Percentiles rank a stretch among this genome's conserved stretches.
Conservation (phyloP, 257 asterid species). For the Jacaranda copaia region DNA sequence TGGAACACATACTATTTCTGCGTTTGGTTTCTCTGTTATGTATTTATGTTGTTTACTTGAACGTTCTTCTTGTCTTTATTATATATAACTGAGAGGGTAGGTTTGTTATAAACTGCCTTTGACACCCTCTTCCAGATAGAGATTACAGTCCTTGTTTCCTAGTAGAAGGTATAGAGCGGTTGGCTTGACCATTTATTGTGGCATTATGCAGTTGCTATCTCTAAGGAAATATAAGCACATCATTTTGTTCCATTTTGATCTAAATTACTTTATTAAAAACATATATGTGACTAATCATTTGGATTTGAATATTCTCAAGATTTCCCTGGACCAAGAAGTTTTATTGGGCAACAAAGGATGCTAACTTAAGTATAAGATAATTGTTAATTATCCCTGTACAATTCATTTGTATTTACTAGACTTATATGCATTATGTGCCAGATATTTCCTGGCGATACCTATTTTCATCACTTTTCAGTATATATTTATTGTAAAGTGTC, state of each 20-base stretch:
- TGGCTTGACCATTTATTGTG: not conserved
- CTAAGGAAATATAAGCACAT: not conserved
- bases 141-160: conserved; percentile 32
- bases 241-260: not conserved
- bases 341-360: not conserved
- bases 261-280: conserved; percentile 17
- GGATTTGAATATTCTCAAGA: not conserved
- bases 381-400: not conserved
- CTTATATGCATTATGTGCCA: not conserved
- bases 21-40: not conserved
- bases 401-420: not conserved
- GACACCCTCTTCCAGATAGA: conserved; percentile 2
- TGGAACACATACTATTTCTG: conserved; percentile 23
- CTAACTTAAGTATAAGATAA: not conserved
- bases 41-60: conserved; percentile 25
- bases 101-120: conserved; percentile 6
- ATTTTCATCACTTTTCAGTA: not conserved
- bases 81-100: conserved; percentile 35
- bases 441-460: not conserved
- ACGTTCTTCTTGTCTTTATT: conserved; percentile 21
- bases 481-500: not conserved
- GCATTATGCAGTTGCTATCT: conserved; percentile 21
- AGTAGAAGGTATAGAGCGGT: conserved; percentile 32
- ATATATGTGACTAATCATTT: not conserved
- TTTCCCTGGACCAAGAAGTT: not conserved